Base-by-base conservation (phyloP, 2,329 filamentous ascomycete species). In the Bimuria novae-zelandiae region DNA sequence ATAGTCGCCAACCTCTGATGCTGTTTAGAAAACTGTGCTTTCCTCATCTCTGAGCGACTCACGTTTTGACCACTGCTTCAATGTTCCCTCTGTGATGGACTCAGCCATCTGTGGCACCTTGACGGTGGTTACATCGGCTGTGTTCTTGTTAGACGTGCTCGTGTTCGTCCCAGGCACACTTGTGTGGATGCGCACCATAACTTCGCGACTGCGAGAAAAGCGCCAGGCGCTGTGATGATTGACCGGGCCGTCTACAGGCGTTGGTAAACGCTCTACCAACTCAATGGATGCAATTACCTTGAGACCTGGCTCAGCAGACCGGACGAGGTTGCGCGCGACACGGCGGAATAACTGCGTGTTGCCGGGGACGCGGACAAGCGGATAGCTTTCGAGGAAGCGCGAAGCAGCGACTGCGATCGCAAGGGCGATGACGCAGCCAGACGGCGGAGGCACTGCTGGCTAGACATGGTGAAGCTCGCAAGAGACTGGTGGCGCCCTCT, bases 51-150 rank as follows among this genome's bases (percentile, higher is more conserved):
- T 30, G 7, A 51, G 39, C 16, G 25, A 29, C 79, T 63, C 75
- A 84, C 82, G 81, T 80, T 97, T 97, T 69, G 85, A 89, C 81
- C 92, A 97, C 73, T 96, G 92, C 79, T 96, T 97, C 70, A 99
- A 76, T 19, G 94, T 99, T 56, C 94, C 94, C 77, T 99, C 94
- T 39, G 91, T 95, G 75, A 99, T 97, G 44, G 94, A 97, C 77
- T 99, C 94, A 60, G 94, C 94, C 94, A 99, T 97, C 73, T 94
- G 85, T 29, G 94, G 94, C 63, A 97, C 94, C 79, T 97, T 93
- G 75, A 99, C 86, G 59, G 93, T 79, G 63, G 85, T 88, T 63
- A 85, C 88, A 71, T 96, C 91, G 73, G 92, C 92, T 68, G 56
- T 35, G 3, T 16, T 16, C 16, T 19, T 8, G 27, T 52, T 29